These are phyloP conservation scores for Spergularia marina DNA, from an alignment of 148 eudicot species.

Conservation along the genomic window DNA sequence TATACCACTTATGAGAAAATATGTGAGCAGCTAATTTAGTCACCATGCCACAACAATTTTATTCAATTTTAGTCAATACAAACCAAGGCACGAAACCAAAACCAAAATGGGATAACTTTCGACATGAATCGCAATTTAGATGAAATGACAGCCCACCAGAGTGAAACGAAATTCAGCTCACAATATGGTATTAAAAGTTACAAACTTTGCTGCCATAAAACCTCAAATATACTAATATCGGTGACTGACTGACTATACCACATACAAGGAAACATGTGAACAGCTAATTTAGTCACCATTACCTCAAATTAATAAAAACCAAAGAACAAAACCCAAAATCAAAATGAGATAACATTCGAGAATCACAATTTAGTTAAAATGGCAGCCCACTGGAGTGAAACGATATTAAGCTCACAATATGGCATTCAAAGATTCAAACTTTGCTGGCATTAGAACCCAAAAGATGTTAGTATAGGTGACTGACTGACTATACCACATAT, in stretches of 20 bases:
- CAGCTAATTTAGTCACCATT: slow-evolving; percentile 31
- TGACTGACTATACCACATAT: background rate
- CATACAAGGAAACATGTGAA: slow-evolving; percentile 8
- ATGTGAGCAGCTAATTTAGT: slow-evolving; percentile 29
- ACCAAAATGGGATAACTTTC: background rate
- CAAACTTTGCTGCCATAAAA: background rate
- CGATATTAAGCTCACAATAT: background rate
- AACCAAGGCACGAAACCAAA: background rate
- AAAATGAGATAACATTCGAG: too few species aligned
- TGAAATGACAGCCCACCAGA: background rate
- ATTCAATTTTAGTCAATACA: background rate
- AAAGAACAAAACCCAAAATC: background rate
- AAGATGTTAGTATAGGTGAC: background rate
- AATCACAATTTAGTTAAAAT: background rate
- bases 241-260: slow-evolving; percentile 33
- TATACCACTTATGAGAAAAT: slow-evolving; percentile 7
- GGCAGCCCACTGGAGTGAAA: background rate
- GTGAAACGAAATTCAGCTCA: background rate
- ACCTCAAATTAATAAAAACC: background rate
- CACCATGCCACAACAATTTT: slow-evolving; percentile 10
- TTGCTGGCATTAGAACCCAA: background rate
- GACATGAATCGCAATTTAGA: background rate
- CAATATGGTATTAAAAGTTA: background rate
- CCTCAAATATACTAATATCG: slow-evolving; percentile 4
- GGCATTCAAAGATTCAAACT: background rate